Evolutionary conservation across 257 asterid species (phyloP).

Genomic region (Voacanga thouarsii): DNA sequence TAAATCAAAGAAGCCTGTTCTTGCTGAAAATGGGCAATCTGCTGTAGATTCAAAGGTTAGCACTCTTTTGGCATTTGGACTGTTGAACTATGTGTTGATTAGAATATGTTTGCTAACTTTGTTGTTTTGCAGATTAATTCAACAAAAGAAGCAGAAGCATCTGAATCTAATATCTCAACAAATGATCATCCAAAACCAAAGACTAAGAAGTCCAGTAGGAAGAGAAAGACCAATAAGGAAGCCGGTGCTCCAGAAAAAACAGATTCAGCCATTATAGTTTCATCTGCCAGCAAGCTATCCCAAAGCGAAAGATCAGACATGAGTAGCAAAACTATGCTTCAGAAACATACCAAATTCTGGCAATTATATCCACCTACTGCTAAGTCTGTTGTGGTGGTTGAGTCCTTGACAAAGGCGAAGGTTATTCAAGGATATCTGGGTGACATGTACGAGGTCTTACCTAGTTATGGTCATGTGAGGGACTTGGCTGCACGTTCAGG

Average conservation of each 20-base stretch:
- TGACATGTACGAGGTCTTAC: conserved; percentile 85
- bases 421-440: conserved; percentile 97
- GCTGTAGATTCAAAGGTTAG: conserved; percentile 44
- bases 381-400: conserved; percentile 80
- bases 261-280: conserved; percentile 23
- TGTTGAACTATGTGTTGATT: conserved; percentile 19
- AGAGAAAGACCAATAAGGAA: conserved; percentile 34
- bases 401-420: conserved; percentile 83
- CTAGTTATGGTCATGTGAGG: conserved; percentile 95
- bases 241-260: conserved; percentile 25
- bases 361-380: conserved; percentile 72
- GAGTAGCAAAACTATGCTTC: conserved; percentile 30
- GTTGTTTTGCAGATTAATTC: conserved; percentile 44
- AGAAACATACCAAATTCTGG: conserved; percentile 38
- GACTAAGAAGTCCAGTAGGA: conserved; percentile 34
- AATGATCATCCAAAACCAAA: conserved; percentile 33
- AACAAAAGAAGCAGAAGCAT: conserved; percentile 31
- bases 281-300: conserved; percentile 28
- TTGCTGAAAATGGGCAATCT: conserved; percentile 33
- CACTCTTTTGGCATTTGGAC: conserved; percentile 21
- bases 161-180: conserved; percentile 24
- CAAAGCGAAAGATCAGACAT: conserved; percentile 23
- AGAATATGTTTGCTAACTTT: conserved; percentile 27
- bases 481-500: conserved; percentile 98
- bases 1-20: conserved; percentile 34